phyloP scores from a whole-genome alignment of 768 basidiomycete species.

The Tricholoma saponaceum region DNA sequence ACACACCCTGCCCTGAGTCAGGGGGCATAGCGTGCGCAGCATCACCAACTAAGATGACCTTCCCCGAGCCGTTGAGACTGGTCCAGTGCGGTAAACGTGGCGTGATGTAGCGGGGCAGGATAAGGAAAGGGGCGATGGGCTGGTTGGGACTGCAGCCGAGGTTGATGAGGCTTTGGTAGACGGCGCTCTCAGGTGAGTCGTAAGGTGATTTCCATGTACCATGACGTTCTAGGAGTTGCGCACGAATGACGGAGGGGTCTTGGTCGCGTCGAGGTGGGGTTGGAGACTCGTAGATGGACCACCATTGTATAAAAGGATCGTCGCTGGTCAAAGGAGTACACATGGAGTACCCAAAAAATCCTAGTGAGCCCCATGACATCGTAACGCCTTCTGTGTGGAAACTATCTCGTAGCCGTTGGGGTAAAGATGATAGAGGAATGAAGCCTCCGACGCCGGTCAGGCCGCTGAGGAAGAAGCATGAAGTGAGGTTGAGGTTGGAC shows the following conservation, averaged over 20 bases:
- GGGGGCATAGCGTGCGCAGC: slow-evolving; percentile 43
- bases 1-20: slow-evolving; percentile 37
- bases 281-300: slow-evolving; percentile 34
- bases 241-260: slow-evolving; percentile 18
- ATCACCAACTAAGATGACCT: slow-evolving; percentile 38
- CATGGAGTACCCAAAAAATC: slow-evolving; percentile 35
- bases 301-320: slow-evolving; percentile 31
- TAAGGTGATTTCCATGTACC: slow-evolving; percentile 31
- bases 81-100: slow-evolving; percentile 33
- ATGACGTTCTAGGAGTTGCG: slow-evolving; percentile 27
- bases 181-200: slow-evolving; percentile 19
- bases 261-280: slow-evolving; percentile 22
- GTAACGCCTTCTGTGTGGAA: slow-evolving; percentile 26
- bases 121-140: slow-evolving; percentile 17
- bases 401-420: slow-evolving; percentile 21
- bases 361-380: slow-evolving; percentile 34
- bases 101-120: slow-evolving; percentile 34
- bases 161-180: slow-evolving; percentile 23
- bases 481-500: neutral
- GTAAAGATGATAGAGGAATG: slow-evolving; percentile 26
- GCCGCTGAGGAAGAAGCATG: slow-evolving; percentile 14
- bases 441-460: slow-evolving; percentile 36
- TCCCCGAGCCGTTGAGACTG: slow-evolving; percentile 24
- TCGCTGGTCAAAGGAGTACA: slow-evolving; percentile 11
- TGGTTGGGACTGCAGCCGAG: slow-evolving; percentile 22